These are phyloP conservation scores for Talaromyces adpressus DNA, from an alignment of 495 filamentous ascomycete species.

Conservation along the genomic window DNA sequence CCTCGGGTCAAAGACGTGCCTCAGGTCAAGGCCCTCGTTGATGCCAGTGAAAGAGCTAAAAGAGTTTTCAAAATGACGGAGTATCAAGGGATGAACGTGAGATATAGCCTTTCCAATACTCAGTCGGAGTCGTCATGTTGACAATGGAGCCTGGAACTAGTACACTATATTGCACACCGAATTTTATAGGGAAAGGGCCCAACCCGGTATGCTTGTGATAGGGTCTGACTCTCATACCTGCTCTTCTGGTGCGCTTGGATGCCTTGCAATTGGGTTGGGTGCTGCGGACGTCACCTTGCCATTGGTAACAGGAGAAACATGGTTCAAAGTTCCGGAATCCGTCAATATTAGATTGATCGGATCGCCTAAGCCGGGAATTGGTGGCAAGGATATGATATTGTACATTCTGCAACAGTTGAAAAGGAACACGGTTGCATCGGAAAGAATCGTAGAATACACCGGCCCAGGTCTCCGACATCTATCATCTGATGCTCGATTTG, in stretches of 20 bases:
- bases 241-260: slow-evolving; percentile 31
- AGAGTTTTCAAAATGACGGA: slow-evolving; percentile 37
- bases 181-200: slow-evolving; percentile 34
- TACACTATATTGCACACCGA: slow-evolving; percentile 44
- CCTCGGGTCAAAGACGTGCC: slow-evolving; percentile 28
- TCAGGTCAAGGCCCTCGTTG: slow-evolving; percentile 26
- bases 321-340: slow-evolving; percentile 39
- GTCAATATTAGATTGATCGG: slow-evolving; percentile 30
- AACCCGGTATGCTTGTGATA: slow-evolving; percentile 38
- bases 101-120: neutral
- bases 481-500: slow-evolving; percentile 38
- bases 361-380: slow-evolving; percentile 25
- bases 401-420: slow-evolving; percentile 36
- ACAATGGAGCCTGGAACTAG: slow-evolving; percentile 8
- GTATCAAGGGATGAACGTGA: slow-evolving; percentile 37
- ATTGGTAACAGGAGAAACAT: slow-evolving; percentile 38
- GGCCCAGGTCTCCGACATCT: slow-evolving; percentile 27
- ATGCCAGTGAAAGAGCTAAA: slow-evolving; percentile 24
- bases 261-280: slow-evolving; percentile 37
- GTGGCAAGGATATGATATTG: slow-evolving; percentile 42
- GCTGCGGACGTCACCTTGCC: slow-evolving; percentile 39
- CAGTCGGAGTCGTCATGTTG: neutral
- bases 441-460: slow-evolving; percentile 40
- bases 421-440: slow-evolving; percentile 37
- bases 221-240: slow-evolving; percentile 44